Evolutionary conservation across 2,329 filamentous ascomycete genomes (phyloP), one percentile per base, ranked within the genome.

Genomic region (Achaetomium macrosporum): DNA sequence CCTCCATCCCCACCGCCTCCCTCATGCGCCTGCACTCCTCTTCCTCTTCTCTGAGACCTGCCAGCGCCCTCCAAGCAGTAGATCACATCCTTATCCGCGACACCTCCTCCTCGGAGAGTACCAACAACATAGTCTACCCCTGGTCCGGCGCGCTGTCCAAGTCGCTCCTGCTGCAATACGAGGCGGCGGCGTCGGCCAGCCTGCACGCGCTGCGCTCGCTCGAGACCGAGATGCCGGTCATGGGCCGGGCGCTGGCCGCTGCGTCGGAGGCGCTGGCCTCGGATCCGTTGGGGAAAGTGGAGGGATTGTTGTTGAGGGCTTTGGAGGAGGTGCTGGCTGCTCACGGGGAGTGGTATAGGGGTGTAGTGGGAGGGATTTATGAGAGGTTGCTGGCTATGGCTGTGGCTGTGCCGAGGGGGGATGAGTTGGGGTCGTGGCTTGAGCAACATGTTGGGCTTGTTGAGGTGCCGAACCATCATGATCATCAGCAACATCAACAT

Each of bases 171-270:
- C 70, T 72, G 13, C 83, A 77, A 59, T 67, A 86, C 43, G 71
- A 76, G 47, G 69, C 66, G 1, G 66, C 83, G 16, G 69, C 70
- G 12, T 71, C 75, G 20, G 79, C 84, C 0, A 78, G 72, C 42
- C 69, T 90, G 37, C 76, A 76, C 42, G 80, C 82, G 40, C 69
- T 90, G 44, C 74, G 78, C 42, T 73, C 85, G 16, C 72, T 90
- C 0, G 83, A 87, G 65, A 71, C 74, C 1, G 86, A 90, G 63
- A 69, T 88, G 46, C 81, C 82, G 9, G 71, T 78, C 3, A 70
- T 88, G 54, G 81, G 80, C 10, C 73, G 74, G 42, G 76, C 81
- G 51, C 61, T 87, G 25, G 69, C 77, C 44, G 64, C 68, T 35
- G 73, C 80, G 54, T 76, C 75, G 50, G 63, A 69, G 31, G 68